Evolutionary conservation across 345 rosid genomes (phyloP), one percentile per base, ranked within the genome.

Genomic region (Eucalyptus caleyi): DNA sequence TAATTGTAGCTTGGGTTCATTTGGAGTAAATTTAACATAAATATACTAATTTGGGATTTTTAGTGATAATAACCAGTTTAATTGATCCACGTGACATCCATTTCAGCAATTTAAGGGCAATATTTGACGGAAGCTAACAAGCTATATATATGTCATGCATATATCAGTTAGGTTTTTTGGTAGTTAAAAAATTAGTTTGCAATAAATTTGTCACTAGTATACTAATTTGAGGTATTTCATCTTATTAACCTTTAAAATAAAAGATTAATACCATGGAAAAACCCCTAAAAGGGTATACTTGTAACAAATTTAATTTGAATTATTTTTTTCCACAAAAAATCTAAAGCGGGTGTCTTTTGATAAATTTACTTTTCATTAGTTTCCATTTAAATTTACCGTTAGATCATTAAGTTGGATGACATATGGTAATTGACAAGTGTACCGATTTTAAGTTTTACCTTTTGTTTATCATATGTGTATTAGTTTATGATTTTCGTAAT

Each of bases 401-500:
- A 8, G 2, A 53, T 53, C 1, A 21, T 0, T 53, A 53, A 53
- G 5, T 0, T 4, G 10, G 1, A 53, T 53, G 26, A 8, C 2
- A 21, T 53, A 53, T 53, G 24, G 1, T 53, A 53, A 53, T 53
- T 53, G 59, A 53, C 0, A 0, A 0, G 5, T 53, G 11, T 53
- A 19, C 2, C 0, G 0, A 53, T 53, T 53, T 53, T 1, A 3
- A 0, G 11, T 53, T 19, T 53, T 53, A 53, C 5, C 4, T 19
- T 53, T 0, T 0, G 0, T 53, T 53, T 53, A 53, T 53, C 24
- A 53, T 53, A 19, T 19, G 59, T 4, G 10, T 53, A 53, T 53
- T 0, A 1, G 1, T 21, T 53, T 8, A 53, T 53, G 59, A 53
- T 21, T 53, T 53, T 8, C 0, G 0, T 19, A 0, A 5, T 53